phyloP scores from a whole-genome alignment of 2,329 filamentous ascomycete genomes.

The Cercospora sp. region DNA sequence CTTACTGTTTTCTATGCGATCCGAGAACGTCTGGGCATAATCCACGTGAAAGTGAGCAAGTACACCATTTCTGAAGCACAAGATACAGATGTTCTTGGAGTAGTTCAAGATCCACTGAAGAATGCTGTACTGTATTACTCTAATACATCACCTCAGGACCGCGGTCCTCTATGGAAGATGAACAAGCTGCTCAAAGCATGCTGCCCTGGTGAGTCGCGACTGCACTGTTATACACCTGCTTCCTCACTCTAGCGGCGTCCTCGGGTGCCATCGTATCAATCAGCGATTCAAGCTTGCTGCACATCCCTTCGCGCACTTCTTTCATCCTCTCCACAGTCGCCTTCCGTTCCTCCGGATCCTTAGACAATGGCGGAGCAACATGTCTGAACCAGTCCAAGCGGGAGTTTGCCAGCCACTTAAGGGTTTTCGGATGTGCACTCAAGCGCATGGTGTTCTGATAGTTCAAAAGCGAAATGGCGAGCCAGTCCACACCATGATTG shows the following conservation, averaged over 20 bases:
- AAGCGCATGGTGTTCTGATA: not conserved
- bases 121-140: not conserved
- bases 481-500: not conserved
- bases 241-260: not conserved
- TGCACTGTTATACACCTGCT: not conserved
- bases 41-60: not conserved
- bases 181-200: not conserved
- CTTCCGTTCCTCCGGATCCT: not conserved
- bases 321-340: not conserved
- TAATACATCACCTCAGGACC: not conserved
- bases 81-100: not conserved
- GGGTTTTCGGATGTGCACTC: not conserved
- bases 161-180: not conserved
- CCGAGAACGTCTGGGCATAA: not conserved
- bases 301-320: not conserved
- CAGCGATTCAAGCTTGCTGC: not conserved
- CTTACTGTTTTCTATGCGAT: not conserved
- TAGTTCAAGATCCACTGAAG: not conserved
- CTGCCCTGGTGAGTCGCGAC: not conserved
- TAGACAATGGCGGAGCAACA: not conserved
- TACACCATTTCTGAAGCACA: not conserved
- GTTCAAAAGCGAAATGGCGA: not conserved
- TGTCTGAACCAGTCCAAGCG: not conserved
- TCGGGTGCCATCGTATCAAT: not conserved
- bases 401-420: not conserved